Conservation (phyloP, 2,329 filamentous ascomycete species). For the Chaetomiaceae sp. region DNA sequence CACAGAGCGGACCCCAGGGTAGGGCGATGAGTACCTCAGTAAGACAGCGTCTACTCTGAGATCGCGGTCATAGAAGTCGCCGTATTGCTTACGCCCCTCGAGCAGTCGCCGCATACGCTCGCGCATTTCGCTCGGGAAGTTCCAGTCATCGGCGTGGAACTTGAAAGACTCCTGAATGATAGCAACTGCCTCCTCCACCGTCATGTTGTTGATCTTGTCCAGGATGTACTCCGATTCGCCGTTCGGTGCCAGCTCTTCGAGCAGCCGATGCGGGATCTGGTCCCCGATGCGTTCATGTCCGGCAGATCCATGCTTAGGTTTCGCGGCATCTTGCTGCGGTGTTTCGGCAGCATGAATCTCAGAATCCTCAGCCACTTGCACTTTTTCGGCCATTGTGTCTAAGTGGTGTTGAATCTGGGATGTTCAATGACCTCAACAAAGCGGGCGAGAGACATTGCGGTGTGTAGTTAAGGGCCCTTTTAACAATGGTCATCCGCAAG, state of each 20-base stretch:
- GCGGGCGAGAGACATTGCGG: too few species aligned
- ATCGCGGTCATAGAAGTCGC: conserved; percentile 38
- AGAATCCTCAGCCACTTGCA: conserved; percentile 1
- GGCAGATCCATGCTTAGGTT: conserved; percentile 20
- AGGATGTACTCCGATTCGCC: conserved; percentile 40
- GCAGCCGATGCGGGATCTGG: conserved; percentile 36
- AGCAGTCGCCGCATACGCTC: conserved; percentile 38
- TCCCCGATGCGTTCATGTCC: conserved; percentile 28
- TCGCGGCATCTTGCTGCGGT: conserved; percentile 27
- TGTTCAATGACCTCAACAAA: too few species aligned
- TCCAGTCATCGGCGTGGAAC: conserved; percentile 42
- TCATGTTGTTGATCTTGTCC: conserved; percentile 39
- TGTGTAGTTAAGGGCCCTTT: too few species aligned
- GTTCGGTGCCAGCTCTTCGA: conserved; percentile 39
- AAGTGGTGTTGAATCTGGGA: not conserved
- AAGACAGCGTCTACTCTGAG: conserved; percentile 37
- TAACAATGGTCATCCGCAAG: not conserved
- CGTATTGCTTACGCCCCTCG: conserved; percentile 36
- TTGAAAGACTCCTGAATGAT: conserved; percentile 36
- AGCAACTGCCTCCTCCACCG: conserved; percentile 38
- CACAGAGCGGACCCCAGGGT: conserved; percentile 40
- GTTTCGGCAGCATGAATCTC: conserved; percentile 1
- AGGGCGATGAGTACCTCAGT: conserved; percentile 39
- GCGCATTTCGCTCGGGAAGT: conserved; percentile 40
- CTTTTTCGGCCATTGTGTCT: conserved; percentile 12